Conservation (phyloP, 306 rosid genomes). For the Abrus pulchellus region DNA sequence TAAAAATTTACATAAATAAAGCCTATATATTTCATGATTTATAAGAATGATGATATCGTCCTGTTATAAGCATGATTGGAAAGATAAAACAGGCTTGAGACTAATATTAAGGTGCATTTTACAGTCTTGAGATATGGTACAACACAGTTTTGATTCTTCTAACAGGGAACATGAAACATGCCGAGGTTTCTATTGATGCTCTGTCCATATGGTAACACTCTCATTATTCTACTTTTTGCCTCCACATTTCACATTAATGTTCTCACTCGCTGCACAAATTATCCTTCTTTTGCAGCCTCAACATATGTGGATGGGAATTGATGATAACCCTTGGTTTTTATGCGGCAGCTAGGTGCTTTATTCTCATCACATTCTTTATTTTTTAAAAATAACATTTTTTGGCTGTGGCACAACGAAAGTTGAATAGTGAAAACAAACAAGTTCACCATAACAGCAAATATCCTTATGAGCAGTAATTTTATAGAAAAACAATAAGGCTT, state of each 20-base stretch:
- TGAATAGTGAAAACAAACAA: no score
- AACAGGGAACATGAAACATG: constrained; percentile 54
- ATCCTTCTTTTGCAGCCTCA: constrained; percentile 47
- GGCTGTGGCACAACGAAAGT: no score
- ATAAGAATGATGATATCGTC: not conserved
- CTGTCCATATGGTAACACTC: constrained; percentile 59
- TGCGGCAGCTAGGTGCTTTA: constrained; percentile 57
- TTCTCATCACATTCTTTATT: not conserved
- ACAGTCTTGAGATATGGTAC: constrained; percentile 66
- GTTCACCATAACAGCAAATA: no score
- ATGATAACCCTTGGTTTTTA: constrained; percentile 61
- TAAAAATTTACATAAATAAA: no score
- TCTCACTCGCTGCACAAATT: not conserved
- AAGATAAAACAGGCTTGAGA: not conserved
- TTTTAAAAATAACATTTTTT: no score
- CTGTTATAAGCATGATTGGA: not conserved
- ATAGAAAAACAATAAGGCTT: no score
- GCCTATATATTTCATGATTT: not conserved
- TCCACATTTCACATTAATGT: not conserved
- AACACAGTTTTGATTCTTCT: constrained; percentile 54
- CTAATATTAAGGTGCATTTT: not conserved
- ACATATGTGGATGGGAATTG: constrained; percentile 62
- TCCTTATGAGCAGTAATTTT: no score
- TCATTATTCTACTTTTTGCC: not conserved
- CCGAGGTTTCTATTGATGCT: constrained; percentile 55